These are phyloP conservation scores for Penstemon barbatus DNA, from an alignment of 257 asterid species.

Conservation along the genomic window DNA sequence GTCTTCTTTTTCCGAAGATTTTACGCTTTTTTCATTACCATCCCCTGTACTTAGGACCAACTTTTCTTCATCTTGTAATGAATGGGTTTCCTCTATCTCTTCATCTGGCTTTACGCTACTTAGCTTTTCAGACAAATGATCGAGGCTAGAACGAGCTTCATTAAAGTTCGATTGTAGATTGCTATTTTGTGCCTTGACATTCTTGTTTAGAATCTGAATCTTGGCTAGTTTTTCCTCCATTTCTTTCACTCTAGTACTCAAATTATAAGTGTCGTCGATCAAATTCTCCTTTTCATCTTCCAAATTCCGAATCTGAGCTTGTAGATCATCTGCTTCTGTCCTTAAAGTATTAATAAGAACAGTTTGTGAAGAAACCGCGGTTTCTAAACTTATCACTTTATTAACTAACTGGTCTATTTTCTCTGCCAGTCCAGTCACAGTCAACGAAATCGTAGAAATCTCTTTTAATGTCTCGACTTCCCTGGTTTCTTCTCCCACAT, in stretches of 20 bases:
- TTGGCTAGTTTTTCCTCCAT: slow-evolving; percentile 45
- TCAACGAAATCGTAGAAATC: slow-evolving; percentile 18
- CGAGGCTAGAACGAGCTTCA: slow-evolving; percentile 40
- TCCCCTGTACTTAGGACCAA: background rate
- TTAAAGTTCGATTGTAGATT: slow-evolving; percentile 41
- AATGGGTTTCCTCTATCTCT: slow-evolving; percentile 32
- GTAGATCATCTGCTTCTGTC: slow-evolving; percentile 53
- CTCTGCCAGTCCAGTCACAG: slow-evolving; percentile 47
- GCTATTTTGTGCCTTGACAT: slow-evolving; percentile 36
- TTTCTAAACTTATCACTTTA: slow-evolving; percentile 56
- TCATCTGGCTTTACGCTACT: slow-evolving; percentile 50
- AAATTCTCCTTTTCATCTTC: slow-evolving; percentile 40
- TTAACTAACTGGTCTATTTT: slow-evolving; percentile 56
- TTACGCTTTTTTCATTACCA: background rate
- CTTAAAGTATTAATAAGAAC: slow-evolving; percentile 51
- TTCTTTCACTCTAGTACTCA: slow-evolving; percentile 34
- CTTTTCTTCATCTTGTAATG: background rate
- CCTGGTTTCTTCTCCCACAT: slow-evolving; percentile 24
- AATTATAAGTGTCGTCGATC: slow-evolving; percentile 22
- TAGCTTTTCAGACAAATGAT: slow-evolving; percentile 38
- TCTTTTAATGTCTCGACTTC: slow-evolving; percentile 27
- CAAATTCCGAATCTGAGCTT: slow-evolving; percentile 40
- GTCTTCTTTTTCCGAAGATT: slow-evolving; percentile 20
- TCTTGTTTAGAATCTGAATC: slow-evolving; percentile 53
- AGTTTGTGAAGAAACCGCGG: slow-evolving; percentile 55